Base-by-base conservation (phyloP, 371 early-diverging fungal species). In the Umbelopsis sp. region DNA sequence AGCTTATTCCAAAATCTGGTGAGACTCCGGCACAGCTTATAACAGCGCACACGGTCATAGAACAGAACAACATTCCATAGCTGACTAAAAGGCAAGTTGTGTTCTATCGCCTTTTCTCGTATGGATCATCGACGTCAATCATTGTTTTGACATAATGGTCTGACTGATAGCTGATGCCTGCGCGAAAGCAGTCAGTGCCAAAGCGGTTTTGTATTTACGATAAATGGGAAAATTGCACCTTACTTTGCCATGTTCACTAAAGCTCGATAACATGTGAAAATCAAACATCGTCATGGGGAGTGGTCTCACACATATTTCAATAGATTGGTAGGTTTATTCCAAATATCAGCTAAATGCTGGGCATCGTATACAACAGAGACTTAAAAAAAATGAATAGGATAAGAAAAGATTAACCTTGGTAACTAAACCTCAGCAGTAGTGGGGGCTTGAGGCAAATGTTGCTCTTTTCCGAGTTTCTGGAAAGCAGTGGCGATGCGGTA, bases 401-500 rank as follows among this genome's bases (percentile, higher is more conserved):
- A 57, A 35, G 18, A 57, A 1, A 29, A 29, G 29, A 32, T 12
- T 35, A 48, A 48, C 48, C 16, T 14, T 11, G 57, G 57, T 35
- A 18, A 32, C 35, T 57, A 57, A 16, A 35, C 57, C 35, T 57
- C 57, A 18, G 48, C 16, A 48, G 48, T 48, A 48, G 57, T 57
- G 35, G 57, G 35, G n/a, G 29, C 57, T 57, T 57, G 35, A 35
- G 57, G 57, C 18, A 29, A 29, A 8, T 57, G 57, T 14, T 57
- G 57, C 57, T 57, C 57, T n/a, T 57, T 57, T 24, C 57, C 57
- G 35, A 57, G 57, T 35, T 63, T 66, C 48, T 69, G 68, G 67
- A 75, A 75, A 16, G 76, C 76, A 63, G 69, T 66, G 50, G 73
- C 63, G n/a, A 75, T 75, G 32, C 70, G 70, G 44, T 51, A 57